Percentiles rank a stretch among this genome's conserved stretches.
These are phyloP conservation scores for Stygiomarasmius scandens DNA, from an alignment of 1,284 basidiomycete species.

Conservation along the genomic window DNA sequence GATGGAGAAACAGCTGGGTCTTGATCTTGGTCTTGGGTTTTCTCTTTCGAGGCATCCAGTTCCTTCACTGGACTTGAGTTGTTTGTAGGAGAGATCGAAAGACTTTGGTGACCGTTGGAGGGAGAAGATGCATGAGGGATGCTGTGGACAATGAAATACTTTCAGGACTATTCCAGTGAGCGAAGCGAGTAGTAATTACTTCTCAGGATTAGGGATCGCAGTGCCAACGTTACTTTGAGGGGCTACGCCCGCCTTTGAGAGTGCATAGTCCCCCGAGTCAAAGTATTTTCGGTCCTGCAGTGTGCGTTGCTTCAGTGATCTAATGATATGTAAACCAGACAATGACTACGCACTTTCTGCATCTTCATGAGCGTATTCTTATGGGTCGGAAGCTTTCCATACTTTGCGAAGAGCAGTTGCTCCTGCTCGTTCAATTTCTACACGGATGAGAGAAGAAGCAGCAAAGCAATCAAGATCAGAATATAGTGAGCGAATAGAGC, in stretches of 20 bases:
- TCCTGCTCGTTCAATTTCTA: slow-evolving; percentile 90
- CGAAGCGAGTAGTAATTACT: slow-evolving; percentile 54
- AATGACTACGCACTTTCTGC: slow-evolving; percentile 73
- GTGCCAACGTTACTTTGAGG: slow-evolving; percentile 90
- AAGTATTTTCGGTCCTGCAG: slow-evolving; percentile 94
- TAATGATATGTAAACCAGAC: slow-evolving; percentile 3
- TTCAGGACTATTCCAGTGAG: not conserved
- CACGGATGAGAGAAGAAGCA: slow-evolving; percentile 23
- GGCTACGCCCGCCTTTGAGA: slow-evolving; percentile 92
- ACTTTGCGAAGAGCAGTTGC: slow-evolving; percentile 91
- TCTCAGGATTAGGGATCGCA: slow-evolving; percentile 93
- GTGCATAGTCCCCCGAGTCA: slow-evolving; percentile 95
- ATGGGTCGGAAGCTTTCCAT: slow-evolving; percentile 91
- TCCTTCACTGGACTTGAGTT: slow-evolving; percentile 51
- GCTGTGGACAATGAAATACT: slow-evolving; percentile 36
- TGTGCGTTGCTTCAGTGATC: slow-evolving; percentile 14
- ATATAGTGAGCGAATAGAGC: slow-evolving; percentile 12
- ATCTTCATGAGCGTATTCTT: slow-evolving; percentile 94
- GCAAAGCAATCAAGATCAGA: slow-evolving; percentile 19
- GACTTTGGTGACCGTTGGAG: slow-evolving; percentile 52
- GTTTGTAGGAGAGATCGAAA: slow-evolving; percentile 75
- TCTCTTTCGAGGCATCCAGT: not conserved
- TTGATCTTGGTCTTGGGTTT: not conserved
- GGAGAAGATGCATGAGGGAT: slow-evolving; percentile 74
- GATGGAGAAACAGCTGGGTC: not conserved